phyloP scores from a whole-genome alignment of 768 basidiomycete genomes.

The Boletus fagicola region DNA sequence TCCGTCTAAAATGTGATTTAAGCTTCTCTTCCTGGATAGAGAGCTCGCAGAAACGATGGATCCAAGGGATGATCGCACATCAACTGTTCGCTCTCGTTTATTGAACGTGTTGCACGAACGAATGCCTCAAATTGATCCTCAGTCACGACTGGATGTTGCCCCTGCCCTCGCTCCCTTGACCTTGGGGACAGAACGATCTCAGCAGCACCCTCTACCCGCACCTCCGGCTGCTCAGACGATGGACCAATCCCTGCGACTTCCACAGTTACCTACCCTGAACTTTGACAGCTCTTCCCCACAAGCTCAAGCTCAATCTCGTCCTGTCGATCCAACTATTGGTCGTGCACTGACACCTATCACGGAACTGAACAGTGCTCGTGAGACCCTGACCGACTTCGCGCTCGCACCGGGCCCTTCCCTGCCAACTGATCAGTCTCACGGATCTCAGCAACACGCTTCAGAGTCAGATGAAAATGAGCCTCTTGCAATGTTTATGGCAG shows the following conservation, averaged over 20 bases:
- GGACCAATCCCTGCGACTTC: constrained; percentile 19
- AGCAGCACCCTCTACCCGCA: constrained; percentile 28
- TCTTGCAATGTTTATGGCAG: constrained; percentile 14
- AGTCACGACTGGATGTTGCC: constrained; percentile 5
- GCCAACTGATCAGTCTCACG: constrained; percentile 18
- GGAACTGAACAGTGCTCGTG: constrained; percentile 42
- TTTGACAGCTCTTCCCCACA: constrained; percentile 37
- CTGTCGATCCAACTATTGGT: constrained; percentile 19
- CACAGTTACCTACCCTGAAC: constrained; percentile 61
- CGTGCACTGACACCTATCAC: constrained; percentile 64
- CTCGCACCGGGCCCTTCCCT: constrained; percentile 16
- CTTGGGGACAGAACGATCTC: constrained; percentile 14
- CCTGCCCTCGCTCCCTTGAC: constrained; percentile 22
- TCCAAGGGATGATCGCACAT: constrained; percentile 74
- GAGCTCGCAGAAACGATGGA: constrained; percentile 78
- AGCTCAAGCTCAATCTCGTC: constrained; percentile 15
- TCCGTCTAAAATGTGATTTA: constrained; percentile 17
- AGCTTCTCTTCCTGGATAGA: constrained; percentile 87
- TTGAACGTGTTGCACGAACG: constrained; percentile 61
- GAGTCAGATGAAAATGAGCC: constrained; percentile 30
- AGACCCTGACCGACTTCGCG: constrained; percentile 26
- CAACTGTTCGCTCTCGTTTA: constrained; percentile 60
- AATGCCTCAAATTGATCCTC: constrained; percentile 46
- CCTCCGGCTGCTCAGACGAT: constrained; percentile 17
- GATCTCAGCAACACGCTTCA: constrained; percentile 12